phyloP scores from a whole-genome alignment of 768 basidiomycete genomes.

The Leccinum obscurum region DNA sequence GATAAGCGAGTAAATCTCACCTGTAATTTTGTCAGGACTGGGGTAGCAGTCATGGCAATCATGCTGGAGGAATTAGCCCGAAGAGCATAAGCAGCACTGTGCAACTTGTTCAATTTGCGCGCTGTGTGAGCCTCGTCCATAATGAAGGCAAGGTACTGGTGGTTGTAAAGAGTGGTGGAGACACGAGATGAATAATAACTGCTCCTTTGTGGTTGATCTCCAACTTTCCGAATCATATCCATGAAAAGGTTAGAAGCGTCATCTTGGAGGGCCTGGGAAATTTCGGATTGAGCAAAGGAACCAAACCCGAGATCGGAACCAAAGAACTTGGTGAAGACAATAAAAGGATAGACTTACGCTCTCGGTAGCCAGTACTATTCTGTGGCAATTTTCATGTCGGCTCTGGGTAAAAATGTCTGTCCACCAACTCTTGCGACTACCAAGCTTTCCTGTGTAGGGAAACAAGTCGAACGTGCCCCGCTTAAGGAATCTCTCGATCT shows the following conservation, averaged over 20 bases:
- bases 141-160: background rate
- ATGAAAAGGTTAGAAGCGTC: background rate
- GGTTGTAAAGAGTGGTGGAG: background rate
- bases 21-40: conserved; percentile 9
- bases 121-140: conserved; percentile 8
- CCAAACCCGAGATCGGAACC: too few species aligned
- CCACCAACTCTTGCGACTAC: too few species aligned
- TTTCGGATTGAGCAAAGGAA: too few species aligned
- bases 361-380: too few species aligned
- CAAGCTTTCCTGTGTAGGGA: too few species aligned
- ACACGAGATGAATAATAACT: too few species aligned
- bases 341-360: too few species aligned
- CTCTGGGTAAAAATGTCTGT: too few species aligned
- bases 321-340: too few species aligned
- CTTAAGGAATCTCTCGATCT: too few species aligned
- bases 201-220: background rate
- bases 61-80: rapidly evolving
- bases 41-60: conserved; percentile 2
- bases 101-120: conserved; percentile 6
- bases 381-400: too few species aligned
- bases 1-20: background rate
- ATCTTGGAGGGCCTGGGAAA: background rate
- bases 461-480: too few species aligned
- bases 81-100: background rate
- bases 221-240: background rate